A percentile compares a stretch with the other conserved stretches of the same genome.
These are phyloP conservation scores for Parachaetomium inaequale DNA, from an alignment of 495 filamentous ascomycete species.

Conservation along the genomic window DNA sequence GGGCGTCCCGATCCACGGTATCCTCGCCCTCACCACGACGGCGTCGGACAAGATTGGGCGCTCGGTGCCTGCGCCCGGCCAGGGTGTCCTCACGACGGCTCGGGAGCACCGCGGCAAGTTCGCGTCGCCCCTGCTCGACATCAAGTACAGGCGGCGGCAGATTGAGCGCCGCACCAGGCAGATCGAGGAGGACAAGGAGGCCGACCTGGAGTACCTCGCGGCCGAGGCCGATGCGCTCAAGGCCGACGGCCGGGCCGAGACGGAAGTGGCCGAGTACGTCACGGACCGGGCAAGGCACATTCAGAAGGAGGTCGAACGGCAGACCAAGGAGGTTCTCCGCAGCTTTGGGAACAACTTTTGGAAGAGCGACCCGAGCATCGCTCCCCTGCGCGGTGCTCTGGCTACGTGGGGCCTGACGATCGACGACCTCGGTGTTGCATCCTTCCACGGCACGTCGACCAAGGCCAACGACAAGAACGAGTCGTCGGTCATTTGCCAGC, in stretches of 20 bases:
- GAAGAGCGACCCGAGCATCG: slow-evolving; percentile 90
- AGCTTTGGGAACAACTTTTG: slow-evolving; percentile 97
- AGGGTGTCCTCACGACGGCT: slow-evolving; percentile 96
- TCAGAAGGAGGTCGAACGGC: slow-evolving; percentile 79
- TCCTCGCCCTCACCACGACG: slow-evolving; percentile 92
- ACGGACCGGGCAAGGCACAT: slow-evolving; percentile 82
- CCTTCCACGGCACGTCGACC: slow-evolving; percentile 98
- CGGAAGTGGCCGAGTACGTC: slow-evolving; percentile 74
- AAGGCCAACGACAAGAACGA: slow-evolving; percentile 99
- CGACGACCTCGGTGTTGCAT: slow-evolving; percentile 90
- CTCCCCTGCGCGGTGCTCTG: slow-evolving; percentile 88
- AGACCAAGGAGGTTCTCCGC: slow-evolving; percentile 86
- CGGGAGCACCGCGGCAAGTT: slow-evolving; percentile 87
- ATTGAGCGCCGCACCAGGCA: slow-evolving; percentile 86
- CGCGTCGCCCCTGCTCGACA: slow-evolving; percentile 89
- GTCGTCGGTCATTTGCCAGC: slow-evolving; percentile 94
- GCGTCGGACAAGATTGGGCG: slow-evolving; percentile 99
- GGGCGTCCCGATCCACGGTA: slow-evolving; percentile 96
- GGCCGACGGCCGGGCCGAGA: slow-evolving; percentile 64
- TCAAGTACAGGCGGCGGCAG: slow-evolving; percentile 94
- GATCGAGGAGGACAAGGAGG: slow-evolving; percentile 94
- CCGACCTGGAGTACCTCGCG: slow-evolving; percentile 86
- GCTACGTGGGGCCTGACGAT: slow-evolving; percentile 98
- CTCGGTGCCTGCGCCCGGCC: slow-evolving; percentile 91
- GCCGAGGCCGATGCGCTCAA: slow-evolving; percentile 91